Conservation (phyloP, 2,329 filamentous ascomycete genomes). For the Colletotrichum sp. region DNA sequence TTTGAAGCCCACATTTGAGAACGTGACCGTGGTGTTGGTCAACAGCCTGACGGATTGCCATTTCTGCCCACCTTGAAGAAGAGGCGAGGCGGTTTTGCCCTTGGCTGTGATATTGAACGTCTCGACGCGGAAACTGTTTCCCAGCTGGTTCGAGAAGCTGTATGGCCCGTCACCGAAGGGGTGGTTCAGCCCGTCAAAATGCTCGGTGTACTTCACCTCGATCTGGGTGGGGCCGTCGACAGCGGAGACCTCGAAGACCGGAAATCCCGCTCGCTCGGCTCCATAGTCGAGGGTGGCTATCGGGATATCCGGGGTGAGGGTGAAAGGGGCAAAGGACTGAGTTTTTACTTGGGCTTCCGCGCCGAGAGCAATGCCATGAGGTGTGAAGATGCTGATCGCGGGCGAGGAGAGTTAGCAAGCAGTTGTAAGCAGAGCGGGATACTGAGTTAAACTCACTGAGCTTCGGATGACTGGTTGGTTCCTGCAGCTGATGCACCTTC, state of each 20-base stretch:
- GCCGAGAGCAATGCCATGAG: neutral
- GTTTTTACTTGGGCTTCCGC: neutral
- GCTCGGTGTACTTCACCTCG: slow-evolving; percentile 40
- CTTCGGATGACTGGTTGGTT: neutral
- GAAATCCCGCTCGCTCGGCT: slow-evolving; percentile 35
- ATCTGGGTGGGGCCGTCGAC: slow-evolving; percentile 32
- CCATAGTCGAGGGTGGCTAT: slow-evolving; percentile 34
- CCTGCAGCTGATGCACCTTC: neutral
- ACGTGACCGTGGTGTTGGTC: slow-evolving; percentile 33
- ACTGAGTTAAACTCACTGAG: neutral
- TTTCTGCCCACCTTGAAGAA: slow-evolving; percentile 44
- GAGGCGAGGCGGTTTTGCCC: slow-evolving; percentile 33
- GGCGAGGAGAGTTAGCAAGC: neutral
- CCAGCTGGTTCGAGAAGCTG: slow-evolving; percentile 25
- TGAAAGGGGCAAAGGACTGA: neutral
- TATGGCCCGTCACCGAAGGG: slow-evolving; percentile 36
- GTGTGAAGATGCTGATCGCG: neutral
- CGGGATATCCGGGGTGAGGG: neutral
- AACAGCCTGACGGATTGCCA: slow-evolving; percentile 43
- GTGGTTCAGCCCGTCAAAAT: slow-evolving; percentile 29
- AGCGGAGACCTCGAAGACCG: slow-evolving; percentile 32
- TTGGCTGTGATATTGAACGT: slow-evolving; percentile 38
- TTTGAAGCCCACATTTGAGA: slow-evolving; percentile 35
- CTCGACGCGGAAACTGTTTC: slow-evolving; percentile 40
- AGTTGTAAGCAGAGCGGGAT: rapidly evolving